phyloP scores from a whole-genome alignment of 2,329 filamentous ascomycete genomes.

The Didymellaceae sp. region DNA sequence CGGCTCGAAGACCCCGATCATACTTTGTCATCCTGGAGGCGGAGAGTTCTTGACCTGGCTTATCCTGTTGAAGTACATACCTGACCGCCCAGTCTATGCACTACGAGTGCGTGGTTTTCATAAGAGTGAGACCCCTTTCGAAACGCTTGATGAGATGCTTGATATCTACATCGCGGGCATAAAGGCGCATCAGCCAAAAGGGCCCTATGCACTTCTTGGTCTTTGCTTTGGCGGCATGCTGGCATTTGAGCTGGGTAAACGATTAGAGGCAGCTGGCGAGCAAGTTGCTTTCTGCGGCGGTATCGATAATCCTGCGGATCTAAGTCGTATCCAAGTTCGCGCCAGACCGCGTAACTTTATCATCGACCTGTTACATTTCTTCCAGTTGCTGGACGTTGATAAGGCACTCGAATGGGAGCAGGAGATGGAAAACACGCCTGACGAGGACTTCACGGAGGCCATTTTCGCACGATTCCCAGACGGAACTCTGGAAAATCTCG shows the following conservation, averaged over 20 bases:
- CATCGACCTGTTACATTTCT: constrained; percentile 16
- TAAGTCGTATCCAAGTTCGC: constrained; percentile 11
- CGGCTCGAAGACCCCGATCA: constrained; percentile 10
- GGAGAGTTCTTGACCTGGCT: constrained; percentile 51
- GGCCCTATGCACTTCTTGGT: constrained; percentile 60
- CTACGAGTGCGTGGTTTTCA: constrained; percentile 54
- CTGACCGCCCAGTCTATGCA: constrained; percentile 56
- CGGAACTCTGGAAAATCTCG: constrained; percentile 13
- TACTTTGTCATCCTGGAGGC: constrained; percentile 42
- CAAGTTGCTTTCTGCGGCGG: constrained; percentile 12
- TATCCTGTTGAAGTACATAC: constrained; percentile 47
- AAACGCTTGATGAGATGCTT: constrained; percentile 50
- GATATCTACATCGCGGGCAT: constrained; percentile 52
- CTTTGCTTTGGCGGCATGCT: constrained; percentile 60
- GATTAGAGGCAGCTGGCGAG: constrained; percentile 5
- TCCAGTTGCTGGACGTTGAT: constrained; percentile 7
- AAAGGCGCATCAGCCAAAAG: constrained; percentile 52
- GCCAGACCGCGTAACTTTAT: constrained; percentile 9
- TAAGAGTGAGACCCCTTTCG: constrained; percentile 47
- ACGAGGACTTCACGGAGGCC: constrained; percentile 4
- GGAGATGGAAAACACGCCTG: constrained; percentile 7
- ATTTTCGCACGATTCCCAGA: constrained; percentile 14
- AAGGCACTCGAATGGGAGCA: constrained; percentile 9
- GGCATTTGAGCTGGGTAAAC: constrained; percentile 53
- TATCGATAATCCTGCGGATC: constrained; percentile 14